Evolutionary conservation across 2,329 filamentous ascomycete genomes (phyloP).

Genomic region (Trichoderma lentiforme): DNA sequence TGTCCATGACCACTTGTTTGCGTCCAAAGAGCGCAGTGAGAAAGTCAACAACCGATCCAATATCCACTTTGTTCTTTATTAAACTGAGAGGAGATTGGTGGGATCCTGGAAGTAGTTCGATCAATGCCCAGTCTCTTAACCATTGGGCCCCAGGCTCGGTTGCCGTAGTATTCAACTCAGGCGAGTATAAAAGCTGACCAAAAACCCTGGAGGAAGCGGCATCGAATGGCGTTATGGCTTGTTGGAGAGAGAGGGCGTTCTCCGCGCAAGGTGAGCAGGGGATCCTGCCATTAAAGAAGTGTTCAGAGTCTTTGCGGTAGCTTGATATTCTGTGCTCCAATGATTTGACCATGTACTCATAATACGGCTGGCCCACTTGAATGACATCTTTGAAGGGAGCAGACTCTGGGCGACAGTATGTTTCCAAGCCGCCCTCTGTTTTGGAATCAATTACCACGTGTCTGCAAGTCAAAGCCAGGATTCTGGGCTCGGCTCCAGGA

Average conservation of each 20-base stretch:
- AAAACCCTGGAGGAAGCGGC: neutral
- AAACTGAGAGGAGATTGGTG: neutral
- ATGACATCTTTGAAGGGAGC: neutral
- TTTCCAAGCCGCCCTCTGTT: neutral
- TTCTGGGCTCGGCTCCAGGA: neutral
- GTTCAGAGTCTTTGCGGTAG: neutral
- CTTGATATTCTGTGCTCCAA: neutral
- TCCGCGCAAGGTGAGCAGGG: neutral
- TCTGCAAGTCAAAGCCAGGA: slow-evolving; percentile 4
- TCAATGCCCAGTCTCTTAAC: neutral
- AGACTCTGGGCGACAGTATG: neutral
- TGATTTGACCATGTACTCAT: neutral
- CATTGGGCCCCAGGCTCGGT: neutral
- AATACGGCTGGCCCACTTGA: slow-evolving; percentile 1
- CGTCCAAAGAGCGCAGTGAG: neutral
- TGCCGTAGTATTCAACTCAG: neutral
- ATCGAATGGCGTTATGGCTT: neutral
- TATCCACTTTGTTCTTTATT: neutral
- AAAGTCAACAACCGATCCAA: neutral
- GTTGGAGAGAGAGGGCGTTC: neutral
- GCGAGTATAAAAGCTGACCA: neutral
- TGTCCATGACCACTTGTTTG: neutral
- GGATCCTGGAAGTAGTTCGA: neutral
- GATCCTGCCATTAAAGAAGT: neutral
- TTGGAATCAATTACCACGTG: neutral